phyloP scores from a whole-genome alignment of 257 asterid species.

The Solanum medicagineum region DNA sequence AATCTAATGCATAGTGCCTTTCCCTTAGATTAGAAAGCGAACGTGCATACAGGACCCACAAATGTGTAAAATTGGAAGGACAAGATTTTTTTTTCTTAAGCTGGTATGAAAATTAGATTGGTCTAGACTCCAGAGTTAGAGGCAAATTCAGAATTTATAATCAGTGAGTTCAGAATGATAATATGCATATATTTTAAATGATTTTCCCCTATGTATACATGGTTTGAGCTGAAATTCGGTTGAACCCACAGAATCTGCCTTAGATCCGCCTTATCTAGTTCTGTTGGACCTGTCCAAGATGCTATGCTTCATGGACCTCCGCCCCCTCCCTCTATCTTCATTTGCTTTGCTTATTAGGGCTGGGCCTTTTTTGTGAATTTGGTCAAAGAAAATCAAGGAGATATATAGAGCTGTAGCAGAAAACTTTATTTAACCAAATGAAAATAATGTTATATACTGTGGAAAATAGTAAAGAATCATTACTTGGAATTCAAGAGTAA shows the following conservation, averaged over 20 bases:
- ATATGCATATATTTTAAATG: not conserved
- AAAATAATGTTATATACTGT: conserved; percentile 4
- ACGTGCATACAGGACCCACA: conserved; percentile 41
- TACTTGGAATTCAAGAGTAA: conserved; percentile 16
- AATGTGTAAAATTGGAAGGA: conserved; percentile 36
- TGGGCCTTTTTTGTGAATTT: conserved; percentile 10
- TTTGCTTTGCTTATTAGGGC: conserved; percentile 43
- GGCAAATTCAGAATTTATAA: not conserved
- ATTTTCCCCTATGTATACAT: not conserved
- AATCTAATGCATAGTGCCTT: conserved; percentile 27
- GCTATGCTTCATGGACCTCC: conserved; percentile 43
- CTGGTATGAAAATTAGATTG: conserved; percentile 46
- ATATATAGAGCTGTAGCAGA: conserved; percentile 17
- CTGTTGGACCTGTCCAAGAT: conserved; percentile 46
- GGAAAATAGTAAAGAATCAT: conserved; percentile 11
- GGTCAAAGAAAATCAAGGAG: conserved; percentile 16
- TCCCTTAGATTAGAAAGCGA: conserved; percentile 29
- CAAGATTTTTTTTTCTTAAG: conserved; percentile 22
- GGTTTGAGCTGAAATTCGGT: not conserved
- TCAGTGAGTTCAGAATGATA: not conserved
- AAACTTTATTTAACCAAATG: conserved; percentile 13
- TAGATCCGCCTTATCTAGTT: conserved; percentile 15
- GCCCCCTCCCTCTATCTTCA: conserved; percentile 14
- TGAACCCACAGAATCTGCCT: not conserved
- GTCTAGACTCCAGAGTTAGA: not conserved